These are phyloP conservation scores for Takashimella tepidaria DNA, from an alignment of 1,284 basidiomycete species.

Conservation along the genomic window DNA sequence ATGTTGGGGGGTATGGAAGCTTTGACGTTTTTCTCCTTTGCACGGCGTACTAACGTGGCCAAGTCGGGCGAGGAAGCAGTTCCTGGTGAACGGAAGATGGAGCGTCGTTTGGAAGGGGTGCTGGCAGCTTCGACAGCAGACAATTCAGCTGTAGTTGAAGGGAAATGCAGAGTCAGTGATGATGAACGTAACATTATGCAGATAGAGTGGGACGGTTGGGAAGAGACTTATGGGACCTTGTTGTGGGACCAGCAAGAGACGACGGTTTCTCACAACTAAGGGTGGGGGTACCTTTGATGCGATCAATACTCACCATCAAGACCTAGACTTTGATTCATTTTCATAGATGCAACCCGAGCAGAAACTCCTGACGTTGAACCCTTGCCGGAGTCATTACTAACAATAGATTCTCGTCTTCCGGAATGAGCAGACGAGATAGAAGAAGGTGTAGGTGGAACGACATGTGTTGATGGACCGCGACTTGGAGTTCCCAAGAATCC, in stretches of 20 bases:
- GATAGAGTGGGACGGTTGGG: background rate
- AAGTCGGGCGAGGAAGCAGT: conserved; percentile 84
- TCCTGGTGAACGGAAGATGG: conserved; percentile 77
- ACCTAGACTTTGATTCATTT: conserved; percentile 26
- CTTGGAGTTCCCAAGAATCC: conserved; percentile 1
- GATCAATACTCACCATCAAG: conserved; percentile 33
- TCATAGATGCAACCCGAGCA: conserved; percentile 3
- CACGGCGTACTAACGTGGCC: conserved; percentile 62
- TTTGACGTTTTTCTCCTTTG: background rate
- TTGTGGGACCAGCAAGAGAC: too few relatives aligned
- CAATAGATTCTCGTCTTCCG: background rate
- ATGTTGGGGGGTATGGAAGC: background rate
- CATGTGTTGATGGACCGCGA: conserved; percentile 4
- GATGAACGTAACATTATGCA: background rate
- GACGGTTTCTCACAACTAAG: too few relatives aligned
- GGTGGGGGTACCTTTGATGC: too few relatives aligned
- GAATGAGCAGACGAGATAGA: background rate
- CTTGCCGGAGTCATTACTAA: conserved; percentile 4
- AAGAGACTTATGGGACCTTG: background rate
- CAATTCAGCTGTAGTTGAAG: conserved; percentile 23
- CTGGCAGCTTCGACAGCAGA: conserved; percentile 19
- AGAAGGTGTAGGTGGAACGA: conserved; percentile 31
- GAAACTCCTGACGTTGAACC: background rate
- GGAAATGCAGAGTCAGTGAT: background rate
- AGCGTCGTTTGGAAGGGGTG: conserved; percentile 59